Base-by-base conservation (phyloP, 768 basidiomycete genomes). In the Leucosporidium creatinivorum region DNA sequence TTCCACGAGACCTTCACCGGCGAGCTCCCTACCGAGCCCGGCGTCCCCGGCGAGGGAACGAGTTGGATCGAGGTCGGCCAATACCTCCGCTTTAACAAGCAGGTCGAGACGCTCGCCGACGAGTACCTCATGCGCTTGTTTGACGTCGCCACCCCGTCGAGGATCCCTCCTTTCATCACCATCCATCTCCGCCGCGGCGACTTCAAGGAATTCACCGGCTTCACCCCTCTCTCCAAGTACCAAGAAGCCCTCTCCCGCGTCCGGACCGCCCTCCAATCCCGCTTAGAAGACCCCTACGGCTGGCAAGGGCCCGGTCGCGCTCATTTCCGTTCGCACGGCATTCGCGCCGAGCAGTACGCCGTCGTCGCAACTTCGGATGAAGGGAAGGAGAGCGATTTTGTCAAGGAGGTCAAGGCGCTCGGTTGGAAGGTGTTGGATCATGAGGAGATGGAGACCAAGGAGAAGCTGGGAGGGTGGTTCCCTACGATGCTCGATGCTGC, bases 351-450 rank as follows among this genome's bases (percentile, higher is more conserved):
- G 3, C 47, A 68, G 19, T 69, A 69, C 58, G 49, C 48, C n/a
- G 57, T 73, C 19, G 65, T 73, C 4, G 30, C 51, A 12, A 73
- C 71, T 60, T 69, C 71, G 33, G 71, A 73, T 58, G 71, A 73
- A 58, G n/a, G 31, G 1, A 58, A 58, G 25, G 63, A 59, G 12
- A 56, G 50, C 13, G 58, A 58, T 0, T 73, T 73, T 36, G 47
- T 69, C 1, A 25, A 55, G 17, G 28, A 65, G 36, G 66, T 73
- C 4, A 59, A 17, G 23, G 31, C 3, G 33, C 33, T 67, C 8
- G 68, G 71, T 2, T 73, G 71, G 71, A 64, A 65, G 39, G 57
- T 73, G 6, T n/a, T 73, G 19, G 63, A 69, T 47, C 71, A 73
- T 51, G 71, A 63, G 10, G 23, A 4, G 57, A 59, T 55, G 52